Conservation (phyloP, 768 basidiomycete genomes). For the Paxillus rubicundulus region DNA sequence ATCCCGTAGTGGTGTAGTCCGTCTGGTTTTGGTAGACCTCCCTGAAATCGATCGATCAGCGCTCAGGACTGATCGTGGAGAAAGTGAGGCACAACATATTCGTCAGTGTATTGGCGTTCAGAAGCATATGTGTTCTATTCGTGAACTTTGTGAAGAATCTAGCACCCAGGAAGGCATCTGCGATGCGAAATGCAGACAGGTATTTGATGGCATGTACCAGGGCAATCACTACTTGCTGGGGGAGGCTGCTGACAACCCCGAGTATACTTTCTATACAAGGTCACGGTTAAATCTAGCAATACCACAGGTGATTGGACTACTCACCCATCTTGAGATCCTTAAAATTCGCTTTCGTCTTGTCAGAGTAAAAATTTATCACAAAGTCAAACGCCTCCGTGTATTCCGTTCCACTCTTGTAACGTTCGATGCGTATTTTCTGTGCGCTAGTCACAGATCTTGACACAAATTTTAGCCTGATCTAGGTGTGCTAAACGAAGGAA, state of each 20-base stretch:
- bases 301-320: not conserved
- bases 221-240: slow-evolving; percentile 66
- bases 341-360: slow-evolving; percentile 44
- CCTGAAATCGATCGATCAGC: slow-evolving; percentile 27
- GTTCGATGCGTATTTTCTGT: slow-evolving; percentile 59
- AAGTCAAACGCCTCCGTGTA: slow-evolving; percentile 70
- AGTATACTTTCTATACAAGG: slow-evolving; percentile 52
- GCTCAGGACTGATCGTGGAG: not conserved
- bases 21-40: slow-evolving; percentile 94
- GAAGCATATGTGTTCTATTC: slow-evolving; percentile 76
- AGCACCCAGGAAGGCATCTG: slow-evolving; percentile 74
- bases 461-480: slow-evolving; percentile 1
- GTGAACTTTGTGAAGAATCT: slow-evolving; percentile 79
- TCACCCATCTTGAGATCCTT: slow-evolving; percentile 31
- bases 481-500: slow-evolving; percentile 1
- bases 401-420: slow-evolving; percentile 49
- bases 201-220: slow-evolving; percentile 72
- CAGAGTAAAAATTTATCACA: slow-evolving; percentile 64
- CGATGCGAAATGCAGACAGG: slow-evolving; percentile 70
- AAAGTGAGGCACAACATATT: slow-evolving; percentile 52
- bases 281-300: not conserved
- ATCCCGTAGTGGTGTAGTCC: slow-evolving; percentile 68
- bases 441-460: slow-evolving; percentile 38
- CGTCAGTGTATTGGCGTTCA: slow-evolving; percentile 82
- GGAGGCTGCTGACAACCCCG: slow-evolving; percentile 62